phyloP scores from a whole-genome alignment of 2,329 filamentous ascomycete genomes.

The Alternaria viburni region DNA sequence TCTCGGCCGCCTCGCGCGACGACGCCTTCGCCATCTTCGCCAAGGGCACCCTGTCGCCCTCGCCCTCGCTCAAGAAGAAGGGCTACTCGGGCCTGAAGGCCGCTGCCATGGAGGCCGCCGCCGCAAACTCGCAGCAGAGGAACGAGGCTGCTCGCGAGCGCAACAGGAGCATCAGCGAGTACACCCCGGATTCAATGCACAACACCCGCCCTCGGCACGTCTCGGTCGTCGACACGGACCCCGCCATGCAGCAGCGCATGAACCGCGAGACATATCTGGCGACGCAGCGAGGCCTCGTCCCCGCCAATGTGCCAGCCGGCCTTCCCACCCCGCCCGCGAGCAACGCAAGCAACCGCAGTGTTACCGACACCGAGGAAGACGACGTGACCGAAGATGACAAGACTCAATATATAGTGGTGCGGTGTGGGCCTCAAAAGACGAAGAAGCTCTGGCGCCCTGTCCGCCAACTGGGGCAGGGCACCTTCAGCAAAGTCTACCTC shows the following conservation, averaged over 20 bases:
- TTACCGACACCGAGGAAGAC: constrained; percentile 62
- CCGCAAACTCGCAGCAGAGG: constrained; percentile 41
- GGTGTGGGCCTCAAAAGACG: constrained; percentile 66
- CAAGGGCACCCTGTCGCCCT: constrained; percentile 44
- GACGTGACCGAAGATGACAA: constrained; percentile 53
- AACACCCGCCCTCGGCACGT: constrained; percentile 72
- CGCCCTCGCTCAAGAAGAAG: constrained; percentile 55
- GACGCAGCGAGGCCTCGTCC: constrained; percentile 74
- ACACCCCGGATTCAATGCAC: constrained; percentile 73
- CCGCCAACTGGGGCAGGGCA: constrained; percentile 84
- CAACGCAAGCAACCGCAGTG: constrained; percentile 66
- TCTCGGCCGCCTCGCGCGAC: constrained; percentile 39
- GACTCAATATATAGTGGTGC: constrained; percentile 54
- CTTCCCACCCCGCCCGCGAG: constrained; percentile 79
- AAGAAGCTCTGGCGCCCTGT: constrained; percentile 83
- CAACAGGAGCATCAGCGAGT: constrained; percentile 89
- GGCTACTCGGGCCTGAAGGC: constrained; percentile 54
- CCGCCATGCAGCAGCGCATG: constrained; percentile 61
- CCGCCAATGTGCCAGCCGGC: constrained; percentile 53
- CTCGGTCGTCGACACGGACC: constrained; percentile 55
- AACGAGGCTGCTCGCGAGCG: constrained; percentile 61
- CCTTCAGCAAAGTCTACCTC: constrained; percentile 92
- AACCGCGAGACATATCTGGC: constrained; percentile 84
- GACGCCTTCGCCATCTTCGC: constrained; percentile 39
- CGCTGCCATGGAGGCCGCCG: constrained; percentile 48